Percentiles rank a stretch among this genome's conserved stretches.
These are phyloP conservation scores for Russula sp. DNA, from an alignment of 768 basidiomycete species.

Conservation along the genomic window DNA sequence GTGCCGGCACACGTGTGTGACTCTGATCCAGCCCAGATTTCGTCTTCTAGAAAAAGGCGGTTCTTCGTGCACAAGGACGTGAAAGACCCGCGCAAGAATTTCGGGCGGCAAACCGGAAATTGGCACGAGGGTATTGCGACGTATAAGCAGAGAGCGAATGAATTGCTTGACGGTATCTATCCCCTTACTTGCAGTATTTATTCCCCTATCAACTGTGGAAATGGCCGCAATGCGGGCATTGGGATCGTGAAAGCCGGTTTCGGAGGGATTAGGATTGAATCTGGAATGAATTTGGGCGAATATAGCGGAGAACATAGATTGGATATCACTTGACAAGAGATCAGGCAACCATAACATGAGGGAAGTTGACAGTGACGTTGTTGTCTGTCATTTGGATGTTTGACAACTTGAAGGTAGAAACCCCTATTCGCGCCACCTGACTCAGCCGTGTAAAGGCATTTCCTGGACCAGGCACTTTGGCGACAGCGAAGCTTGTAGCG, in stretches of 20 bases:
- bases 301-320: not conserved
- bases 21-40: not conserved
- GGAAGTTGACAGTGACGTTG: too few relatives aligned
- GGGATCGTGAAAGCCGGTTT: not conserved
- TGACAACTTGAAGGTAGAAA: too few relatives aligned
- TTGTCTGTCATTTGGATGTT: not conserved
- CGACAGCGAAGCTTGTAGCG: too few relatives aligned
- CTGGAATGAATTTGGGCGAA: not conserved
- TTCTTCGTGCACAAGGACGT: not conserved
- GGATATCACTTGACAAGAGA: too few relatives aligned
- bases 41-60: not conserved
- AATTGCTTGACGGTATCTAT: constrained; percentile 2
- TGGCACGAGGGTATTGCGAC: constrained; percentile 12
- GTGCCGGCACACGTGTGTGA: constrained; percentile 25
- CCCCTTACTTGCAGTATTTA: too few relatives aligned
- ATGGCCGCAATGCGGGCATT: not conserved
- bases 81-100: constrained; percentile 21
- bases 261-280: not conserved
- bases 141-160: not conserved
- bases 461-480: too few relatives aligned
- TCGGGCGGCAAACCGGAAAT: too few relatives aligned
- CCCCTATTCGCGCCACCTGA: too few relatives aligned
- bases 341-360: too few relatives aligned
- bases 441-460: too few relatives aligned
- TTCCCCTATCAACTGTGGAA: not conserved